Evolutionary conservation across 305 asterid genomes (phyloP).

Genomic region (Fraxinus floribunda): DNA sequence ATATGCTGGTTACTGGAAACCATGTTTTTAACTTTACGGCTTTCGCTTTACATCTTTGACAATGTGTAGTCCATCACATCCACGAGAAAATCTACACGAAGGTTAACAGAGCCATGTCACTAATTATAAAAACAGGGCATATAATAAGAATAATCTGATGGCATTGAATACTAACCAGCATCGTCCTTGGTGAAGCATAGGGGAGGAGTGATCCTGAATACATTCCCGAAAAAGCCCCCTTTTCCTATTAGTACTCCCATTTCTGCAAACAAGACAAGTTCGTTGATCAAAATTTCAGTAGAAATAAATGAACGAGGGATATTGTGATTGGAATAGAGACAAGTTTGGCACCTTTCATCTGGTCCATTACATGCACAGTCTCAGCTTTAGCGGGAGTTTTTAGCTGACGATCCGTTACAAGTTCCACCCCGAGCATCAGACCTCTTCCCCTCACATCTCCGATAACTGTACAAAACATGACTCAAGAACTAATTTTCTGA

Average conservation of each 20-base stretch:
- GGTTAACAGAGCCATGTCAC: neutral
- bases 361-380: constrained; percentile 59
- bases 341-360: constrained; percentile 58
- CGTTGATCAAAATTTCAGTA: neutral
- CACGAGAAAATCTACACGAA: constrained; percentile 59
- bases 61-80: constrained; percentile 68
- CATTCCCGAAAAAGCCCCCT: constrained; percentile 75
- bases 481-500: neutral
- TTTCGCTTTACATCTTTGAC: constrained; percentile 48
- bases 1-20: neutral
- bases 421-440: constrained; percentile 78
- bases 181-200: constrained; percentile 76
- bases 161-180: constrained; percentile 42
- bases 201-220: constrained; percentile 73
- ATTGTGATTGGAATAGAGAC: neutral
- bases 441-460: constrained; percentile 89
- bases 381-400: constrained; percentile 76
- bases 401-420: constrained; percentile 59
- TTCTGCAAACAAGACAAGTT: constrained; percentile 32
- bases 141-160: neutral
- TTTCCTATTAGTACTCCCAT: constrained; percentile 71
- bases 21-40: neutral
- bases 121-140: neutral
- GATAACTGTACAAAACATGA: constrained; percentile 44
- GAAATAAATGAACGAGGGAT: neutral